Evolutionary conservation across 169 alveolate genomes (phyloP).

Genomic region (Plasmodium billcollinsi): DNA sequence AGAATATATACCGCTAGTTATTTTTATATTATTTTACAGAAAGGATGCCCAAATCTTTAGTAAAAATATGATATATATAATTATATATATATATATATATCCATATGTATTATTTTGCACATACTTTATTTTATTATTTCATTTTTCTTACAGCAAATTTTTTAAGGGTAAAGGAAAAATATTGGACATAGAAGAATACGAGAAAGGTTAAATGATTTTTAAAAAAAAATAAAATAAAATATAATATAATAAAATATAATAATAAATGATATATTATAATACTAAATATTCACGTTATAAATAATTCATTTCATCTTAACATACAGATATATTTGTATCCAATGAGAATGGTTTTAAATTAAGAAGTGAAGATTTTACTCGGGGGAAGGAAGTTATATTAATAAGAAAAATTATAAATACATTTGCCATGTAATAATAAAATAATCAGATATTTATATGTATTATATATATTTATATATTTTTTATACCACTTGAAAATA

Average conservation of each 20-base stretch:
- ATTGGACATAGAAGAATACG: constrained; percentile 50
- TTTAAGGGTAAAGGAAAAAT: constrained; percentile 65
- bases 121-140: not conserved
- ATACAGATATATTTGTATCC: constrained; percentile 36
- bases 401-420: constrained; percentile 34
- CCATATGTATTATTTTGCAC: not conserved
- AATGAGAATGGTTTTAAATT: constrained; percentile 30
- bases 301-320: not conserved
- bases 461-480: not conserved
- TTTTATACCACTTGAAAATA: not conserved
- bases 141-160: constrained; percentile 42
- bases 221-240: constrained; percentile 1
- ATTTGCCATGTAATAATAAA: constrained; percentile 35
- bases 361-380: constrained; percentile 28
- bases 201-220: constrained; percentile 21
- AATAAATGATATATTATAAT: not conserved
- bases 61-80: not conserved
- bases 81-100: not conserved
- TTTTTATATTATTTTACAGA: constrained; percentile 37
- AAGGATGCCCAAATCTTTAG: constrained; percentile 73
- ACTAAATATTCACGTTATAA: not conserved
- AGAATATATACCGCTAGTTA: constrained; percentile 55
- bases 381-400: constrained; percentile 28
- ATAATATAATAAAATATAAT: not conserved
- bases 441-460: not conserved